Evolutionary conservation across 345 rosid species (phyloP), one percentile per base, ranked within the genome.

Genomic region (Reutealis trisperma): DNA sequence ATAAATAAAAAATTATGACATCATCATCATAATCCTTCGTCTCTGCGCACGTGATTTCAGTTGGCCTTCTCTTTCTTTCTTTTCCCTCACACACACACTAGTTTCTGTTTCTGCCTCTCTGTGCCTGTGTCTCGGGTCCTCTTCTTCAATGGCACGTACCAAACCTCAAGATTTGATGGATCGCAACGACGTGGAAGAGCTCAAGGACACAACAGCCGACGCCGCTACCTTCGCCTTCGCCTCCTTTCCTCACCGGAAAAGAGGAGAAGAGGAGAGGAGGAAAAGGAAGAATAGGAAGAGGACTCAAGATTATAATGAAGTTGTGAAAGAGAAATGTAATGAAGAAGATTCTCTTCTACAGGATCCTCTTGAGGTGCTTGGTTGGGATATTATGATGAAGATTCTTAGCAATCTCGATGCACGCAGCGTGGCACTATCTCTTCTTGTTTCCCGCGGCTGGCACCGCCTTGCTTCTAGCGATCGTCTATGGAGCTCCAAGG

Each of bases 381-480:
- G 91, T 2, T 67, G 74, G 77, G 93, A 88, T 78, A 19, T 88
- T 15, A 90, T 87, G 89, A 25, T 84, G 86, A 83, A 75, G 86
- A 84, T 87, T 32, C 73, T 90, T 32, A 75, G 76, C 67, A 82
- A 87, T 79, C 85, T 88, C 27, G 93, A 90, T 80, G 89, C 91
- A 80, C 88, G 84, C 89, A 90, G 91, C 87, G 82, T 90, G 86
- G 91, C 90, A 83, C 86, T 80, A 64, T 81, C 84, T 77, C 83
- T 84, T 59, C 82, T 84, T 16, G 91, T 88, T 47, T 88, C 90
- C 70, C 90, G 86, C 67, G 73, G 73, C 71, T 88, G 93, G 93
- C 77, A 87, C 79, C 27, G 67, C 30, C 84, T 88, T 54, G 91
- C 93, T 77, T 88, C 86, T 51, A 78, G 83, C 61, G 91, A 90